Conservation (phyloP, 371 early-diverging fungal species). For the Mortierella sp. region DNA sequence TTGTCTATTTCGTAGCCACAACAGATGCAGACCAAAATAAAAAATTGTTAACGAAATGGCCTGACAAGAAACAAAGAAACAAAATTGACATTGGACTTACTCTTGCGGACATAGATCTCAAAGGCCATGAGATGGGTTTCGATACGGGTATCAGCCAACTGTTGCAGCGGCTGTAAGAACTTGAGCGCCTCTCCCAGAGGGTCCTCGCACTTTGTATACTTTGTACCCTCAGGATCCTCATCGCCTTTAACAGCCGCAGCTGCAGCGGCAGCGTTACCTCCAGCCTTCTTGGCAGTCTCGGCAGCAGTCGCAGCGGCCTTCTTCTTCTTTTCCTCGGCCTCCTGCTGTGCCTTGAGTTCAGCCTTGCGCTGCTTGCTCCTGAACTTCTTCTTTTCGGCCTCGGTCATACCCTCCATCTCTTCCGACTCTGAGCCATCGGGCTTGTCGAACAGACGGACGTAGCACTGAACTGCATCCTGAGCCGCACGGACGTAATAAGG, state of each 20-base stretch:
- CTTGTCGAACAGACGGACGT: slow-evolving; percentile 79
- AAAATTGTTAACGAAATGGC: neutral
- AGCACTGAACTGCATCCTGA: slow-evolving; percentile 78
- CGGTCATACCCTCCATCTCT: slow-evolving; percentile 71
- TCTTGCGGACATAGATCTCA: slow-evolving; percentile 84
- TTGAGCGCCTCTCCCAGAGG: slow-evolving; percentile 82
- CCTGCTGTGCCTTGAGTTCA: slow-evolving; percentile 53
- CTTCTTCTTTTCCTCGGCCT: slow-evolving; percentile 55
- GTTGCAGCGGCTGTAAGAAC: slow-evolving; percentile 81
- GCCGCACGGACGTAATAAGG: slow-evolving; percentile 84
- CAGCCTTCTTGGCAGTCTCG: slow-evolving; percentile 58
- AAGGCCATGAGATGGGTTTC: slow-evolving; percentile 80
- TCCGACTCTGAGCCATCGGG: slow-evolving; percentile 62
- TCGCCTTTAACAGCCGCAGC: slow-evolving; percentile 29
- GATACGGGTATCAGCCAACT: slow-evolving; percentile 65
- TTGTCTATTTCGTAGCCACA: slow-evolving; percentile 60
- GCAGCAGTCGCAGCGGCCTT: slow-evolving; percentile 33
- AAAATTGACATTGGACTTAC: slow-evolving; percentile 41
- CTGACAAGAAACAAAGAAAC: neutral
- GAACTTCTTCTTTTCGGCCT: slow-evolving; percentile 72
- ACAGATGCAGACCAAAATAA: neutral
- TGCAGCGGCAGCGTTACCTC: neutral
- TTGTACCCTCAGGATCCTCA: slow-evolving; percentile 57
- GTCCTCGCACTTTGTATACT: slow-evolving; percentile 64
- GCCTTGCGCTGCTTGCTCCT: slow-evolving; percentile 60